Percentiles rank a stretch among this genome's conserved stretches.
These are phyloP conservation scores for Lactifluus volemus DNA, from an alignment of 768 basidiomycete species.

Conservation along the genomic window DNA sequence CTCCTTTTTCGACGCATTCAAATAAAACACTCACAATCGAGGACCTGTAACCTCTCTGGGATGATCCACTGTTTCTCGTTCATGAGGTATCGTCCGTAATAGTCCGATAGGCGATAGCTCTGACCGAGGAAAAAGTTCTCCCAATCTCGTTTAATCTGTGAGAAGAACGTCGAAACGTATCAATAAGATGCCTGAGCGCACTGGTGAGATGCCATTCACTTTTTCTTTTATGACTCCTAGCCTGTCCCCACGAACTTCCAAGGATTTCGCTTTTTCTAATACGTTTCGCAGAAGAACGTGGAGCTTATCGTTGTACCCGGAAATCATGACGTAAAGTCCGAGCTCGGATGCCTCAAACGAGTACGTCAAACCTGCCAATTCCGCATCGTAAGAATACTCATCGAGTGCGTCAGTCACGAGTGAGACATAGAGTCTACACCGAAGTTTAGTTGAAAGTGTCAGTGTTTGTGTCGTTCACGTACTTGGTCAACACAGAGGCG, in stretches of 20 bases:
- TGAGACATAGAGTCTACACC: slow-evolving; percentile 62
- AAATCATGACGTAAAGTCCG: slow-evolving; percentile 58
- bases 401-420: slow-evolving; percentile 82
- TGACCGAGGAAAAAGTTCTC: slow-evolving; percentile 83
- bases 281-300: slow-evolving; percentile 64
- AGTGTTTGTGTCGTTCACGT: slow-evolving; percentile 17
- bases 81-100: slow-evolving; percentile 63
- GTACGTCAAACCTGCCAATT: slow-evolving; percentile 82
- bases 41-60: slow-evolving; percentile 63
- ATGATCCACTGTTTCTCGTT: slow-evolving; percentile 67
- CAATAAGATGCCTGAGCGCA: neutral
- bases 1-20: neutral
- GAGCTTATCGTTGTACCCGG: slow-evolving; percentile 91
- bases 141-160: slow-evolving; percentile 65
- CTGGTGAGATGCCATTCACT: slow-evolving; percentile 33
- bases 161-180: neutral
- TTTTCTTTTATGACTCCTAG: slow-evolving; percentile 80
- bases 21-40: slow-evolving; percentile 50
- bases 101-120: slow-evolving; percentile 71
- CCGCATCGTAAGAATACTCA: slow-evolving; percentile 89
- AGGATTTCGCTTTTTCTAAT: slow-evolving; percentile 53
- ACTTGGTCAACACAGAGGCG: slow-evolving; percentile 67
- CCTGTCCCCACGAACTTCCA: slow-evolving; percentile 60
- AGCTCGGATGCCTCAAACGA: slow-evolving; percentile 51
- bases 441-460: neutral